Conservation (phyloP, 2,329 filamentous ascomycete genomes). For the Fusarium foetens region DNA sequence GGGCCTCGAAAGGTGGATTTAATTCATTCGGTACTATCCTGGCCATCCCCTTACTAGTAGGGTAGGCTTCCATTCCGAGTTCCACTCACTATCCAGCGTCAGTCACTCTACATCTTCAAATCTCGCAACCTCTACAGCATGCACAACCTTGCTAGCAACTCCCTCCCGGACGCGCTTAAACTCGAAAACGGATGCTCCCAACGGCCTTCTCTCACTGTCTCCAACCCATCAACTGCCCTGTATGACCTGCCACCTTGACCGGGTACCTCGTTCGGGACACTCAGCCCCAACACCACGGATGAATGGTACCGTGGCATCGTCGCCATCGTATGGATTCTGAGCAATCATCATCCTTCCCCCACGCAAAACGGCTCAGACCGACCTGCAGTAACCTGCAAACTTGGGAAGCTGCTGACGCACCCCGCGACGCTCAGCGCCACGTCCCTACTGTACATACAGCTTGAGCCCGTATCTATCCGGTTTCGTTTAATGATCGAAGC, state of each 20-base stretch:
- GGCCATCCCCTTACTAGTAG: constrained; percentile 4
- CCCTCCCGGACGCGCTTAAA: constrained; percentile 14
- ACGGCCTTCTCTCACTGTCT: constrained; percentile 12
- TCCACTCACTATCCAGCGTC: constrained; percentile 24
- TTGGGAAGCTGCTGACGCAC: constrained; percentile 41
- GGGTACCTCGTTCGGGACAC: constrained; percentile 38
- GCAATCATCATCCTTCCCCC: constrained; percentile 40
- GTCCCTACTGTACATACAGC: constrained; percentile 4
- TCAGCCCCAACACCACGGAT: constrained; percentile 36
- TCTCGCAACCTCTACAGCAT: constrained; percentile 40
- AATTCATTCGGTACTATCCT: constrained; percentile 17
- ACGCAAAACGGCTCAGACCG: constrained; percentile 41
- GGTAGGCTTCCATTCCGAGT: constrained; percentile 34
- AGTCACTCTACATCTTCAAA: constrained; percentile 35
- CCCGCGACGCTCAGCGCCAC: constrained; percentile 23
- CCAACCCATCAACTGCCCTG: constrained; percentile 23
- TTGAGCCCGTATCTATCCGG: constrained; percentile 19
- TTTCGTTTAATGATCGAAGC: constrained; percentile 54
- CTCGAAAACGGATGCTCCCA: constrained; percentile 14
- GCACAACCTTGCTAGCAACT: constrained; percentile 21
- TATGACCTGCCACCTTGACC: constrained; percentile 30
- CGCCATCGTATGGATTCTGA: constrained; percentile 36
- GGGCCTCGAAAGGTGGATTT: constrained; percentile 19
- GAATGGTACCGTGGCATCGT: constrained; percentile 39
- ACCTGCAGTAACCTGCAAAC: constrained; percentile 36